These are phyloP conservation scores for Phycomyces blakesleeanus DNA, from an alignment of 192 early-diverging fungal species.

Conservation along the genomic window DNA sequence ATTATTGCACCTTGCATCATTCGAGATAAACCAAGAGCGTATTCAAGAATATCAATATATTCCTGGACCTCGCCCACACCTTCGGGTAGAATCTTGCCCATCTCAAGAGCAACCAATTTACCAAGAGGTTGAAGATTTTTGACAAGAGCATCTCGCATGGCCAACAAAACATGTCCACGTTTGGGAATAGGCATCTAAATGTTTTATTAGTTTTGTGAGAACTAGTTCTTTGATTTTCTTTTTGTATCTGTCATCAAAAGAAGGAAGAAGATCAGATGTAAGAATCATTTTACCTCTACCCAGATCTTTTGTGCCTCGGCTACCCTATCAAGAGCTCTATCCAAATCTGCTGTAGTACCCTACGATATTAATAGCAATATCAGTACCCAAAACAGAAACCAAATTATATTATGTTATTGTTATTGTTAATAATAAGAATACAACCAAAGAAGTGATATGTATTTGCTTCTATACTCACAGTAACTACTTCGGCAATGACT, in stretches of 20 bases:
- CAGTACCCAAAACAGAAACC: too few relatives aligned
- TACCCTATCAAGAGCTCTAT: slow-evolving; percentile 60
- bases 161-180: slow-evolving; percentile 85
- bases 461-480: slow-evolving; percentile 54
- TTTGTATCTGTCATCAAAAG: background rate
- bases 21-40: slow-evolving; percentile 81
- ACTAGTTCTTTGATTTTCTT: too few relatives aligned
- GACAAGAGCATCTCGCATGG: slow-evolving; percentile 81
- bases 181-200: slow-evolving; percentile 72
- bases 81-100: slow-evolving; percentile 94
- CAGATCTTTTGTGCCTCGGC: slow-evolving; percentile 61
- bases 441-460: too few relatives aligned
- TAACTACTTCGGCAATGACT: slow-evolving; percentile 74
- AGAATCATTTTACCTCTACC: slow-evolving; percentile 38
- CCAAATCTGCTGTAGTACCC: slow-evolving; percentile 56
- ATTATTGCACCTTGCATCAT: slow-evolving; percentile 78
- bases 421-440: too few relatives aligned
- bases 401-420: too few relatives aligned
- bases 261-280: too few relatives aligned
- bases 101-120: slow-evolving; percentile 84
- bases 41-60: slow-evolving; percentile 94
- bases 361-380: too few relatives aligned
- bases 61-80: slow-evolving; percentile 95
- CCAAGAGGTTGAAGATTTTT: slow-evolving; percentile 76
- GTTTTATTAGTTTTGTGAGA: too few relatives aligned